Conservation (phyloP, 2,329 filamentous ascomycete genomes). For the Fusarium zealandicum region DNA sequence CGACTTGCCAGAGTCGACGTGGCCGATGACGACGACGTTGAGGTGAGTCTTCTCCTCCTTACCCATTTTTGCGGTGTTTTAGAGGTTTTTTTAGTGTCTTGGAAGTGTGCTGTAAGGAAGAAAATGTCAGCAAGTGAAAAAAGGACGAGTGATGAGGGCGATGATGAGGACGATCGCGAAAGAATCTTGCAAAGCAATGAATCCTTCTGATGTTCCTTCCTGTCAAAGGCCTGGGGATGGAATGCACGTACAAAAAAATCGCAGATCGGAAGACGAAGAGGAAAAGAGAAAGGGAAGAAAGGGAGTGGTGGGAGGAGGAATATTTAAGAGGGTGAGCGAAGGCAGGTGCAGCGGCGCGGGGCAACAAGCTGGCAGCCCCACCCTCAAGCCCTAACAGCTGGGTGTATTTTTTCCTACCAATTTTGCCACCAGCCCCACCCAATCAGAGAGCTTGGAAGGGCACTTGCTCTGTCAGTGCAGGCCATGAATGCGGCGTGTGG, state of each 20-base stretch:
- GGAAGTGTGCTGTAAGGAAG: constrained; percentile 34
- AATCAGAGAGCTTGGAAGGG: constrained; percentile 29
- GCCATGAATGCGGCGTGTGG: constrained; percentile 22
- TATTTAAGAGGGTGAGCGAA: constrained; percentile 48
- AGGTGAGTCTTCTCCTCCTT: constrained; percentile 96
- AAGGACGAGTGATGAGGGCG: constrained; percentile 1
- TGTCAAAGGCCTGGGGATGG: constrained; percentile 12
- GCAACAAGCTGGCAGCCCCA: constrained; percentile 40
- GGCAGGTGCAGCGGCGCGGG: constrained; percentile 44
- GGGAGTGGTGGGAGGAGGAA: constrained; percentile 48
- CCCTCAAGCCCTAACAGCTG: constrained; percentile 47
- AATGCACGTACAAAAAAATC: constrained; percentile 49
- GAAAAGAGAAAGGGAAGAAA: constrained; percentile 49
- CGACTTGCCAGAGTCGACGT: constrained; percentile 99
- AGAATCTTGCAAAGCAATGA: constrained; percentile 14
- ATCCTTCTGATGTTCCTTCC: constrained; percentile 13
- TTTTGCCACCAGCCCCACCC: constrained; percentile 26
- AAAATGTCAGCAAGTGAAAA: constrained; percentile 27
- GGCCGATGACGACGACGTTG: constrained; percentile 98
- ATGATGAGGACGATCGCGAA: constrained; percentile 10
- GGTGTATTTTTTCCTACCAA: constrained; percentile 41
- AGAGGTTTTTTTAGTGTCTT: constrained; percentile 34
- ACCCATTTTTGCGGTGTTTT: constrained; percentile 58
- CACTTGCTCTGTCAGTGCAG: constrained; percentile 7
- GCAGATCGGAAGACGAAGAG: constrained; percentile 54